Base-by-base conservation (phyloP, 176 grass and related monocot genomes). In the Poa pratensis region DNA sequence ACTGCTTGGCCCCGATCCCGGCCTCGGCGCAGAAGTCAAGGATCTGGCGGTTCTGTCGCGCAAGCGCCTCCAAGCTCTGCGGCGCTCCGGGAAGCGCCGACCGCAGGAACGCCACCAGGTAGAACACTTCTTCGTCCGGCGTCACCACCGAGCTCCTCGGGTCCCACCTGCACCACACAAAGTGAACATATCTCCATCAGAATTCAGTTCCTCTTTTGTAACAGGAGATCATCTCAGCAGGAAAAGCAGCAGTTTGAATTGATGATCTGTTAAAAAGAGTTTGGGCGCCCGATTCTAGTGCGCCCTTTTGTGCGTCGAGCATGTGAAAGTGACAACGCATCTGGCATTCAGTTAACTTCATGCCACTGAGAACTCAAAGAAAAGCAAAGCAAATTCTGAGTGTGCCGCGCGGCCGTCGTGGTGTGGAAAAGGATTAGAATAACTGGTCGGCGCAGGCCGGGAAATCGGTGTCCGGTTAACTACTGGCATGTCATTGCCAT, bases 41-140 rank as follows among this genome's bases (percentile, higher is more conserved):
- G 42, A 95, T 98, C 79, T 63, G 66, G n/a, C 70, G 77, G 87
- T 99, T 99, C 90, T 99, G 96, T 12, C 53, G 62, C 34, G 19
- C 91, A 45, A 99, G 85, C 50, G 84, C 80, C 49, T 88, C 88
- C 0, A 99, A 34, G 70, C 52, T 96, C 69, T 88, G 84, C 39
- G 81, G 79, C 39, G 84, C 84, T 57, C 86, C 84, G 0, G 90
- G 93, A 54, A 96, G 37, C 20, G 91, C 96, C 23, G 91, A 99
- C 68, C 93, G 86, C 30, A 96, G 85, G 86, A 99, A 96, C 45
- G 90, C 94, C 66, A 96, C 96, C 76, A 99, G 86, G 88, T 99
- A 99, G 91, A 99, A 99, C 74, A 96, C 84, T 5, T 94, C 90
- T 82, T 99, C 96, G n/a, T 94, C 91, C 3, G 96, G 96, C 19